Percentiles rank a stretch among this genome's conserved stretches.
Evolutionary conservation across 2,329 filamentous ascomycete genomes (phyloP).

Genomic region (Rhinocladiella similis): DNA sequence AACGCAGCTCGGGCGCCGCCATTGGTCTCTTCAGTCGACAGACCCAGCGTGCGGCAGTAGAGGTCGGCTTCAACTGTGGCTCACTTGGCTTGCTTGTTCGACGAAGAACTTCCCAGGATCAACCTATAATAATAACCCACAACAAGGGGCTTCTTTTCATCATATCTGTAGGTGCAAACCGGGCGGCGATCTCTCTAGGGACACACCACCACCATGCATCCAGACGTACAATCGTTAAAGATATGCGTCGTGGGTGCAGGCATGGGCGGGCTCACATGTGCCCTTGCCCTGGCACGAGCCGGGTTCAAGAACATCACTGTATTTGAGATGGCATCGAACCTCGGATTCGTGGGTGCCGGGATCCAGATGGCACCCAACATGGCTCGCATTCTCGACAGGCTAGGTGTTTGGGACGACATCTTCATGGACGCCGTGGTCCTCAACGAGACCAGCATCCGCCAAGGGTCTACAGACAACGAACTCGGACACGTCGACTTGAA

Average conservation of each 20-base stretch:
- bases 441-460: constrained; percentile 69
- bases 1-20: background rate
- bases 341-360: constrained; percentile 81
- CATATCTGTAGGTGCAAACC: too few species aligned
- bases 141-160: background rate
- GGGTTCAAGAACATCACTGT: constrained; percentile 74
- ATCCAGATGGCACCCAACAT: constrained; percentile 85
- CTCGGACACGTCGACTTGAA: constrained; percentile 69
- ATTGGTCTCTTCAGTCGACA: background rate
- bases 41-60: background rate
- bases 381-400: constrained; percentile 69
- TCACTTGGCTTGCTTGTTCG: background rate
- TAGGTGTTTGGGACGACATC: constrained; percentile 73
- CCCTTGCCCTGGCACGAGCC: constrained; percentile 71
- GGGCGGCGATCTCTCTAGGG: too few species aligned
- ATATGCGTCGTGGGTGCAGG: constrained; percentile 50
- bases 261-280: constrained; percentile 75
- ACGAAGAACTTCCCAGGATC: background rate
- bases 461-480: constrained; percentile 68
- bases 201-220: constrained; percentile 12
- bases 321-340: constrained; percentile 69
- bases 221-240: constrained; percentile 32
- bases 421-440: constrained; percentile 70
- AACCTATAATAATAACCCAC: background rate
- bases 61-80: background rate